Conservation (phyloP, 495 filamentous ascomycete species). For the Hypoxylon lienhwacheense region DNA sequence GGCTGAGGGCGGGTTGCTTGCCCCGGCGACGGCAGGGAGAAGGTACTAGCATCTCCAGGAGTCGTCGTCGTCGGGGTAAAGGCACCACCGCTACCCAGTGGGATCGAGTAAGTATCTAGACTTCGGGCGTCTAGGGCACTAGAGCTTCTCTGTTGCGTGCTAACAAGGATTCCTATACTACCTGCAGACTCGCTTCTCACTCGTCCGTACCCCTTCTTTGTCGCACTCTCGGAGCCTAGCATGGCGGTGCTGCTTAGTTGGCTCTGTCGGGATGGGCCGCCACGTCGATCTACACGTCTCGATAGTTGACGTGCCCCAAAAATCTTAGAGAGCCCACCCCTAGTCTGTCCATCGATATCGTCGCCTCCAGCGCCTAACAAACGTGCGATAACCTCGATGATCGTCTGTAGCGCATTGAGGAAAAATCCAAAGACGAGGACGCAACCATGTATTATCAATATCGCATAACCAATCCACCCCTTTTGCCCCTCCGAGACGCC, state of each 20-base stretch:
- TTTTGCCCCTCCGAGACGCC: slow-evolving; percentile 74
- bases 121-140: slow-evolving; percentile 49
- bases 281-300: slow-evolving; percentile 66
- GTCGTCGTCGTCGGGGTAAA: slow-evolving; percentile 73
- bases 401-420: slow-evolving; percentile 84
- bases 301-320: slow-evolving; percentile 93
- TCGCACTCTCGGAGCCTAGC: slow-evolving; percentile 63
- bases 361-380: slow-evolving; percentile 78
- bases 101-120: slow-evolving; percentile 44
- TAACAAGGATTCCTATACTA: slow-evolving; percentile 73
- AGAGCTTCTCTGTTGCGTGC: slow-evolving; percentile 44
- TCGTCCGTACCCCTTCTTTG: slow-evolving; percentile 70
- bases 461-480: slow-evolving; percentile 94
- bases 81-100: slow-evolving; percentile 51
- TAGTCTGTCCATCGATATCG: slow-evolving; percentile 66
- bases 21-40: slow-evolving; percentile 64
- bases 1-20: slow-evolving; percentile 46
- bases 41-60: slow-evolving; percentile 65
- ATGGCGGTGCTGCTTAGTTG: slow-evolving; percentile 81
- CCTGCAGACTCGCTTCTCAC: slow-evolving; percentile 77
- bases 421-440: slow-evolving; percentile 94
- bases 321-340: slow-evolving; percentile 87
- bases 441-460: slow-evolving; percentile 80
- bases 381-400: slow-evolving; percentile 82
- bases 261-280: slow-evolving; percentile 66